phyloP scores from a whole-genome alignment of 495 filamentous ascomycete species.

The Arthonia radiata region DNA sequence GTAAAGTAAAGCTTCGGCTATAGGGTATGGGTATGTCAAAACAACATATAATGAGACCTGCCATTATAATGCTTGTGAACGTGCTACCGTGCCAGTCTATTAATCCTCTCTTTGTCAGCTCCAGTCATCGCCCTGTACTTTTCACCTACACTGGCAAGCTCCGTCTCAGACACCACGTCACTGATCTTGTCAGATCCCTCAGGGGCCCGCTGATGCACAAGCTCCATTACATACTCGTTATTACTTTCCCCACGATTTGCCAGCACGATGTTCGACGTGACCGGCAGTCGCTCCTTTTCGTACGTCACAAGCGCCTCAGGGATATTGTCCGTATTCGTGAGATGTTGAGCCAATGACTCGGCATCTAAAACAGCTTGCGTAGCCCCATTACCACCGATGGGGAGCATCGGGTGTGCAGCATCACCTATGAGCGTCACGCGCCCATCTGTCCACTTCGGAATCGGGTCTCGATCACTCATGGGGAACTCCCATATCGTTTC shows the following conservation, averaged over 20 bases:
- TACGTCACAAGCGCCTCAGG: conserved; percentile 4
- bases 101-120: conserved; percentile 5
- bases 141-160: conserved; percentile 4
- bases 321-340: conserved; percentile 2
- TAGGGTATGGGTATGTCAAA: no score
- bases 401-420: conserved; percentile 21
- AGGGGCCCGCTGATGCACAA: conserved; percentile 5
- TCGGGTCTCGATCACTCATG: conserved; percentile 9
- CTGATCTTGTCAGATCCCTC: conserved; percentile 6
- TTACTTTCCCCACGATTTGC: conserved; percentile 3
- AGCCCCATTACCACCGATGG: conserved; percentile 9
- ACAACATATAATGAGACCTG: no score
- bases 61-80: no score
- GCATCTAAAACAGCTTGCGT: conserved; percentile 9
- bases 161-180: conserved; percentile 6
- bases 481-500: conserved; percentile 5
- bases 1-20: no score
- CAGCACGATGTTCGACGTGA: conserved; percentile 5
- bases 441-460: conserved; percentile 15
- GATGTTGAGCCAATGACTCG: conserved; percentile 2
- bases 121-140: conserved; percentile 6
- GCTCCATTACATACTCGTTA: conserved; percentile 6
- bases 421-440: conserved; percentile 23
- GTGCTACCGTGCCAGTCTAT: no score
- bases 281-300: conserved; percentile 5